These are phyloP conservation scores for Suillus subaureus DNA, from an alignment of 768 basidiomycete species.

Conservation along the genomic window DNA sequence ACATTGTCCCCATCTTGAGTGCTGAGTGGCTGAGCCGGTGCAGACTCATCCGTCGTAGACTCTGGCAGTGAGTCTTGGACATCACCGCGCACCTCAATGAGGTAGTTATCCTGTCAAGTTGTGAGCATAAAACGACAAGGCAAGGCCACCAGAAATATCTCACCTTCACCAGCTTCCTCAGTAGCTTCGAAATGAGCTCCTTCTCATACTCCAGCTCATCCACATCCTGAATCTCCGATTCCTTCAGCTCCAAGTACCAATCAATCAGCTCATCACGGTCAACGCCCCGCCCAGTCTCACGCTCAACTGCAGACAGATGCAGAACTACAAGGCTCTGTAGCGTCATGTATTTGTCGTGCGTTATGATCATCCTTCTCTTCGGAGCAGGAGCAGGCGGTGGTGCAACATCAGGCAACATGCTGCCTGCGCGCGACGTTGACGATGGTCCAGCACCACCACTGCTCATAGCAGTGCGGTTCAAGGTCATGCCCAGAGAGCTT, in stretches of 20 bases:
- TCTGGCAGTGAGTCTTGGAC: constrained; percentile 75
- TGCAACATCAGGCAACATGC: constrained; percentile 31
- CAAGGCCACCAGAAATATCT: constrained; percentile 19
- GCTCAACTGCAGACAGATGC: constrained; percentile 78
- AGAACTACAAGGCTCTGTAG: constrained; percentile 88
- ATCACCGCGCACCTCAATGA: constrained; percentile 83
- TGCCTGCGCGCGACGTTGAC: constrained; percentile 33
- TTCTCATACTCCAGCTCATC: constrained; percentile 91
- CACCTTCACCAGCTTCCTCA: constrained; percentile 91
- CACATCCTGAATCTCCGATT: constrained; percentile 77
- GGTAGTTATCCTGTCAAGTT: constrained; percentile 69
- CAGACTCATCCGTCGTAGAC: constrained; percentile 61
- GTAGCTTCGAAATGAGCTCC: constrained; percentile 86
- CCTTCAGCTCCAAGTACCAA: constrained; percentile 93
- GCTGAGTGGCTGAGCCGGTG: constrained; percentile 45
- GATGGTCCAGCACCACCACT: constrained; percentile 35
- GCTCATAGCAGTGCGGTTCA: constrained; percentile 40
- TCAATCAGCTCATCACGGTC: constrained; percentile 92
- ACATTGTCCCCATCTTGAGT: constrained; percentile 56
- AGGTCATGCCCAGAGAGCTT: constrained; percentile 43
- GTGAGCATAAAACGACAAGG: constrained; percentile 1
- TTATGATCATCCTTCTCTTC: constrained; percentile 85
- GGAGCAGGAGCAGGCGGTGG: constrained; percentile 45
- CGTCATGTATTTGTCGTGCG: constrained; percentile 92
- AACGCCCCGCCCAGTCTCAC: constrained; percentile 71